These are phyloP conservation scores for Tolypocladium sp. DNA, from an alignment of 2,329 filamentous ascomycete species.

Conservation along the genomic window DNA sequence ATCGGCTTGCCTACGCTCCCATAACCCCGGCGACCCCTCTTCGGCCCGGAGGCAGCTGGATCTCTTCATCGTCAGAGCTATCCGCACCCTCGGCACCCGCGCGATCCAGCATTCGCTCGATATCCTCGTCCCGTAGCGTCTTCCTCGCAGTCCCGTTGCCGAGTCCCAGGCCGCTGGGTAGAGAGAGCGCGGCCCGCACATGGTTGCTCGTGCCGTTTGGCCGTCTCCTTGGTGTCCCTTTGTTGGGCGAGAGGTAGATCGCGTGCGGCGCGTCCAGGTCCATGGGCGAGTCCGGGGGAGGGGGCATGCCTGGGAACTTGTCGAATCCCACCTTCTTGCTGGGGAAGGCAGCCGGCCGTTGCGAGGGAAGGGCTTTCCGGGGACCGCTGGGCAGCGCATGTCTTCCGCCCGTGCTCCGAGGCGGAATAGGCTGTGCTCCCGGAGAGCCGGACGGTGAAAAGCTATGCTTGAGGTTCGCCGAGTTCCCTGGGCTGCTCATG, in stretches of 20 bases:
- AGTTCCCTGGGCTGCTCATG: constrained; percentile 72
- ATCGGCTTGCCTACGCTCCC: constrained; percentile 10
- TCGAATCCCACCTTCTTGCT: constrained; percentile 40
- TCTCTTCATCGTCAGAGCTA: constrained; percentile 50
- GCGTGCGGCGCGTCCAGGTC: constrained; percentile 31
- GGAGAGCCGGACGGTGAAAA: constrained; percentile 37
- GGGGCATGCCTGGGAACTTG: constrained; percentile 28
- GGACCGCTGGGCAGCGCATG: constrained; percentile 37
- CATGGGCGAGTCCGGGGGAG: constrained; percentile 34
- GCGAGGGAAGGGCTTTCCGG: constrained; percentile 42
- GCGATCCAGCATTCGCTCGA: constrained; percentile 49
- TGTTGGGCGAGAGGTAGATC: constrained; percentile 13
- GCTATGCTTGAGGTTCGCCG: constrained; percentile 48
- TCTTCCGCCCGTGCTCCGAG: constrained; percentile 11
- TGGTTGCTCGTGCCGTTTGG: constrained; percentile 29
- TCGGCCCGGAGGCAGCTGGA: constrained; percentile 32
- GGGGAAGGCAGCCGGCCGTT: constrained; percentile 30
- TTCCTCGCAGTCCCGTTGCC: constrained; percentile 26
- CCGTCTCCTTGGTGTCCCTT: constrained; percentile 32
- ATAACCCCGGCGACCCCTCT: constrained; percentile 19
- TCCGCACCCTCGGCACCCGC: constrained; percentile 39
- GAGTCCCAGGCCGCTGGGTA: constrained; percentile 38
- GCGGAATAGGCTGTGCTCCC: constrained; percentile 11
- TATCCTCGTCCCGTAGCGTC: constrained; percentile 43
- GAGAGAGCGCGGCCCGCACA: constrained; percentile 32